These are phyloP conservation scores for Globisporangium heterothallicum DNA, from an alignment of 352 stramenopile genomes.

Conservation along the genomic window DNA sequence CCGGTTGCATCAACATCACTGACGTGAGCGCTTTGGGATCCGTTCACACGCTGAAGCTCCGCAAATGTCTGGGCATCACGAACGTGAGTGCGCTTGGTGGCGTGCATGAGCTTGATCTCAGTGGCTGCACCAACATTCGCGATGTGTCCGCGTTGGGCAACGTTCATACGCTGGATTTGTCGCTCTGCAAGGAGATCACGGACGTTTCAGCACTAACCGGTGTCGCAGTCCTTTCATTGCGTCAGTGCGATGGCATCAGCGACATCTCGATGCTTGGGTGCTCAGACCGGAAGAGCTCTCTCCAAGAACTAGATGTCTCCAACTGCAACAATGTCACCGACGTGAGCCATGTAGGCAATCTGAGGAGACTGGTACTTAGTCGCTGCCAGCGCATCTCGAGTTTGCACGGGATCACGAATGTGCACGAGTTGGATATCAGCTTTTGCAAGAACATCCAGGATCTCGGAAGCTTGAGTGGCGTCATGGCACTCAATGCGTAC, in stretches of 20 bases:
- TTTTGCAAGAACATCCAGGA: conserved; percentile 50
- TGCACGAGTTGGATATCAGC: conserved; percentile 63
- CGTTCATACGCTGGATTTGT: conserved; percentile 51
- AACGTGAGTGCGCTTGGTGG: conserved; percentile 31
- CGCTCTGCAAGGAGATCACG: conserved; percentile 38
- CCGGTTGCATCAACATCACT: conserved; percentile 51
- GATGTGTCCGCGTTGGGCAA: conserved; percentile 41
- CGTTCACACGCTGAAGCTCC: conserved; percentile 44
- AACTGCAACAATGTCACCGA: conserved; percentile 33
- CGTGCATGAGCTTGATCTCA: conserved; percentile 51
- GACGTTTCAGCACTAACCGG: conserved; percentile 43
- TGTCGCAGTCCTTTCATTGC: conserved; percentile 38
- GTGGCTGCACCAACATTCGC: conserved; percentile 44
- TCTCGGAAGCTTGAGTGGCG: conserved; percentile 21
- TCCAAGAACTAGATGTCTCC: conserved; percentile 55
- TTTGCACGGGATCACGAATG: conserved; percentile 31
- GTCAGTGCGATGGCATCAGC: conserved; percentile 39
- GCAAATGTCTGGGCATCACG: conserved; percentile 35
- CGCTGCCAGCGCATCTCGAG: conserved; percentile 40
- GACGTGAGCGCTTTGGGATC: conserved; percentile 42
- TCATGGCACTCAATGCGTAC: conserved; percentile 40
- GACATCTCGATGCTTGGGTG: conserved; percentile 38
- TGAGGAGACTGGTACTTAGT: conserved; percentile 48
- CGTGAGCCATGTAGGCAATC: conserved; percentile 29
- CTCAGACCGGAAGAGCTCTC: neutral